phyloP scores from a whole-genome alignment of 2,329 filamentous ascomycete genomes.

The Alternaria sp. region DNA sequence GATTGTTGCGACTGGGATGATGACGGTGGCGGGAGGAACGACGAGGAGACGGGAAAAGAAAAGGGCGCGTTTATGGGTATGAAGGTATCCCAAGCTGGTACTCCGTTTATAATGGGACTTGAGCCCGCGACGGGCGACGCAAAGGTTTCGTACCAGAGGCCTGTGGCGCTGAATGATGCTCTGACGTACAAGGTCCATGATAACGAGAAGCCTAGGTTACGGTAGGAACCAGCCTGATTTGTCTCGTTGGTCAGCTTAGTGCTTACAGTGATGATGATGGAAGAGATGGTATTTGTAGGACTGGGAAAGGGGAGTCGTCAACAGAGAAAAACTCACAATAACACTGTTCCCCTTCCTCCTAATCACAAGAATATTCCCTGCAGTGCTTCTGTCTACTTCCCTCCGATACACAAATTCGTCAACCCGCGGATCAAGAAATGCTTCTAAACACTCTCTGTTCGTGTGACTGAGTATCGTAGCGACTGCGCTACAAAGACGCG shows the following conservation, averaged over 20 bases:
- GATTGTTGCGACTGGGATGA: background rate
- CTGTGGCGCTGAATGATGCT: constrained; percentile 13
- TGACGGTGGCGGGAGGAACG: background rate
- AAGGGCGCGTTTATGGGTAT: background rate
- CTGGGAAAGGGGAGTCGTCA: background rate
- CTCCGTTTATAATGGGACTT: constrained; percentile 4
- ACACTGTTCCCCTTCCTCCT: constrained; percentile 17
- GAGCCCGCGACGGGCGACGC: constrained; percentile 12
- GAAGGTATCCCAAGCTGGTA: constrained; percentile 21
- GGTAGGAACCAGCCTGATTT: constrained; percentile 22
- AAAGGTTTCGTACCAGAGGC: constrained; percentile 26
- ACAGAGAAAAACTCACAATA: background rate
- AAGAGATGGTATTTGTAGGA: background rate
- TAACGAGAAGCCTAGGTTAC: constrained; percentile 24
- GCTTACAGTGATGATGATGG: no score
- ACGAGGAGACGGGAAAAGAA: no score
- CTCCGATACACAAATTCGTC: constrained; percentile 25
- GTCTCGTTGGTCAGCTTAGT: background rate
- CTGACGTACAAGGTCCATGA: constrained; percentile 24
- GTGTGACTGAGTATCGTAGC: constrained; percentile 29
- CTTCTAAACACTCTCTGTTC: constrained; percentile 11
- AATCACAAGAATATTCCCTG: constrained; percentile 10
- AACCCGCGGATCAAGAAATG: constrained; percentile 20
- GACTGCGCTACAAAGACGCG: constrained; percentile 25
- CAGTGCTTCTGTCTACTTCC: constrained; percentile 10